Percentiles rank a stretch among this genome's conserved stretches.
Evolutionary conservation across 148 eudicot species (phyloP).

Genomic region (Chenopodium formosanum): DNA sequence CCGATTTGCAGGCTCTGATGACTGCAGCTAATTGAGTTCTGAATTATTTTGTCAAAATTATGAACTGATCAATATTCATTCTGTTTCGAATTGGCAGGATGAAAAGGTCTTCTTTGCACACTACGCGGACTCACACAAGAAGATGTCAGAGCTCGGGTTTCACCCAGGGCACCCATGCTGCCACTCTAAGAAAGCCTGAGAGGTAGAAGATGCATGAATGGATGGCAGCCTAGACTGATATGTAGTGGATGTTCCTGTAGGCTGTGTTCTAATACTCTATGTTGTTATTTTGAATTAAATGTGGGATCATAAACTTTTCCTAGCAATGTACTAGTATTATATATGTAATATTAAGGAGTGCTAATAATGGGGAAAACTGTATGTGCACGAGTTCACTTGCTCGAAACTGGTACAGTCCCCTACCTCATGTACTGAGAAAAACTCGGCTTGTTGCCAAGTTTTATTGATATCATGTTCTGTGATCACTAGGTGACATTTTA

Average conservation of each 20-base stretch:
- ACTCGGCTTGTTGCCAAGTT: too few species aligned
- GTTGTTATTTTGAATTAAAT: not conserved
- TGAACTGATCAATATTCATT: not conserved
- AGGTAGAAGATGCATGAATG: not conserved
- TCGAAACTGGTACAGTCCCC: not conserved
- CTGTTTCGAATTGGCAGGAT: constrained; percentile 42
- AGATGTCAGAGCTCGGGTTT: constrained; percentile 79
- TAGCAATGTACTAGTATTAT: not conserved
- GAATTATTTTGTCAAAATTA: not conserved
- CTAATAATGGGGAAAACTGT: not conserved
- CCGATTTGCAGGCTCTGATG: not conserved
- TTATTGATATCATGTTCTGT: too few species aligned
- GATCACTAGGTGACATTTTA: too few species aligned
- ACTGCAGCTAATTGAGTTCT: not conserved
- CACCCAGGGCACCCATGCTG: constrained; percentile 24
- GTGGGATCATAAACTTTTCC: not conserved
- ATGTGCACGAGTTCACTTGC: not conserved
- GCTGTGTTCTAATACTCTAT: not conserved
- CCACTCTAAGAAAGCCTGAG: constrained; percentile 8
- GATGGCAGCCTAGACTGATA: not conserved
- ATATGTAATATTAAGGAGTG: not conserved
- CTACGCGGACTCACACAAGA: constrained; percentile 87
- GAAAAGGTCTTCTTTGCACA: constrained; percentile 71
- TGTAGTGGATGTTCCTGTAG: not conserved
- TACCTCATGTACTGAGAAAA: not conserved